phyloP scores from a whole-genome alignment of 2,329 filamentous ascomycete species.

The Chrysoporthe cubensis region DNA sequence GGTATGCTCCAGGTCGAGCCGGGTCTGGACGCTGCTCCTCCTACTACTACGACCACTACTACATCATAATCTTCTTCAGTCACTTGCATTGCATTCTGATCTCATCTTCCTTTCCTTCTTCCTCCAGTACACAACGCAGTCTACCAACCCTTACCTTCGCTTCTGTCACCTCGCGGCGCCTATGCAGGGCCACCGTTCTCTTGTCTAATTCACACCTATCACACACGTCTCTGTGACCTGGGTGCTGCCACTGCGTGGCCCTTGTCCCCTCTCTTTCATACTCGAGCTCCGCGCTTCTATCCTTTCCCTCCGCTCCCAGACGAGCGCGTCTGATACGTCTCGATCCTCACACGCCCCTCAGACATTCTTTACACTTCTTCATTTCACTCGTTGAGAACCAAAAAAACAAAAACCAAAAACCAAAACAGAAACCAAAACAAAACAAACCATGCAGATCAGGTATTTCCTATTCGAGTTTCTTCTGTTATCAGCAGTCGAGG shows the following conservation, averaged over 20 bases:
- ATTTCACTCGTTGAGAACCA: not conserved
- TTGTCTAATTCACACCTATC: not conserved
- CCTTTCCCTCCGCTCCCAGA: constrained; percentile 7
- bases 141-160: not conserved
- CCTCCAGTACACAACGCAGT: not conserved
- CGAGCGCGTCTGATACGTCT: not conserved
- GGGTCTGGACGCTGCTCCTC: not conserved
- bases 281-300: constrained; percentile 9
- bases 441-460: constrained; percentile 18
- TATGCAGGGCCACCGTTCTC: not conserved
- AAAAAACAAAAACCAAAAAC: not conserved
- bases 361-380: constrained; percentile 6
- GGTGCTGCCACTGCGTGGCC: constrained; percentile 4
- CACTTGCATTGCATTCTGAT: not conserved
- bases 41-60: too few relatives aligned
- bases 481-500: constrained; percentile 28
- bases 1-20: constrained; percentile 9
- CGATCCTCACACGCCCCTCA: constrained; percentile 3
- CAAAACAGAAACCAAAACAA: not conserved
- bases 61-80: not conserved
- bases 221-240: not conserved
- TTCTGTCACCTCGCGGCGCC: not conserved
- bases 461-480: constrained; percentile 22
- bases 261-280: constrained; percentile 9
- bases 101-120: not conserved